Percentiles rank a stretch among this genome's conserved stretches.
These are phyloP conservation scores for Raphanus hybrid DNA, from an alignment of 441 rosid species.

Conservation along the genomic window DNA sequence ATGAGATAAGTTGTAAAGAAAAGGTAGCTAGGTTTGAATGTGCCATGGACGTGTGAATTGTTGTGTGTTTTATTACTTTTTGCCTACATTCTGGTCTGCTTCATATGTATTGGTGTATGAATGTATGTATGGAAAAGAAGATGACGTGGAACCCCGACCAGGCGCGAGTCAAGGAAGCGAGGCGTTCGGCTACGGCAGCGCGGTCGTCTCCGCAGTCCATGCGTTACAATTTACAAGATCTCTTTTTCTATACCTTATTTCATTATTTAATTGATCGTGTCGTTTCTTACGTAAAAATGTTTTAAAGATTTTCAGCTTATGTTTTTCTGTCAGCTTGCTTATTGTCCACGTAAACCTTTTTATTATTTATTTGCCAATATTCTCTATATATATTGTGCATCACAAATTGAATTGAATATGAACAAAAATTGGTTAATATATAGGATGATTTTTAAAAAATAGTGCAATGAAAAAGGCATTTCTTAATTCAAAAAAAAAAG, in stretches of 20 bases:
- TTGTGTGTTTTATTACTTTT: neutral
- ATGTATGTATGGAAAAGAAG: conserved; percentile 3
- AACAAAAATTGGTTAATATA: neutral
- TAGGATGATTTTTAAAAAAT: neutral
- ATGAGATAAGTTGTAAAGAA: neutral
- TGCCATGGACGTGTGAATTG: conserved; percentile 1
- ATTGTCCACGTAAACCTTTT: conserved; percentile 26
- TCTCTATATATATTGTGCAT: neutral
- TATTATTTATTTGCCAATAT: too few species aligned
- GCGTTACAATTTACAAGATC: conserved; percentile 68
- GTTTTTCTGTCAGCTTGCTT: conserved; percentile 23
- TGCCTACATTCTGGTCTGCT: neutral
- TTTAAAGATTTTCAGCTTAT: conserved; percentile 11
- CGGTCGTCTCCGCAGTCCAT: conserved; percentile 58
- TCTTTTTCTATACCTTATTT: conserved; percentile 20
- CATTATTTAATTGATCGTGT: conserved; percentile 9
- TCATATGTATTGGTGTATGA: neutral
- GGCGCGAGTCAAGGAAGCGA: conserved; percentile 62
- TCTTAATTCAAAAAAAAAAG: neutral
- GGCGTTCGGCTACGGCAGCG: conserved; percentile 79
- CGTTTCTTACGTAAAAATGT: neutral
- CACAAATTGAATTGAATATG: neutral
- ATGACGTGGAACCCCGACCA: conserved; percentile 52
- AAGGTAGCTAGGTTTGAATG: neutral
- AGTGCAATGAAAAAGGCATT: neutral